Conservation (phyloP, 139 green algal species). For the Edaphochlamys debaryana region DNA sequence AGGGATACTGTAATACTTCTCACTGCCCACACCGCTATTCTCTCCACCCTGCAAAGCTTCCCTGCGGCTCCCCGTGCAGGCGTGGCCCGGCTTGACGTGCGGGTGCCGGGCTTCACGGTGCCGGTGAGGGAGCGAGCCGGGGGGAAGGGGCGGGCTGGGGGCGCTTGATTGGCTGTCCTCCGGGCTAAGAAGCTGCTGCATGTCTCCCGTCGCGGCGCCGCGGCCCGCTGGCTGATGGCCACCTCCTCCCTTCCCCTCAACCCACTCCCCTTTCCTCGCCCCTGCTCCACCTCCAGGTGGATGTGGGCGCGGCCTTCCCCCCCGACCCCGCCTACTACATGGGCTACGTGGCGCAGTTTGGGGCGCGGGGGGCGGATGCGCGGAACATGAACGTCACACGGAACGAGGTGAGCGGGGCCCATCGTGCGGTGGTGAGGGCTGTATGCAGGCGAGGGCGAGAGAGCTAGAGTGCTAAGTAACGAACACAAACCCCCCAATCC, state of each 20-base stretch:
- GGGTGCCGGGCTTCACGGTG: conserved; percentile 63
- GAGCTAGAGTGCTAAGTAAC: neutral
- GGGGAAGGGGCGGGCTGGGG: neutral
- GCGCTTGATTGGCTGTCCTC: neutral
- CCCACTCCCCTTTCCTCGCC: neutral
- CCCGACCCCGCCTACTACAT: conserved; percentile 28
- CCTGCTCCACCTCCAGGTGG: neutral
- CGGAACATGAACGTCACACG: conserved; percentile 61
- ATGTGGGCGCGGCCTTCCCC: conserved; percentile 40
- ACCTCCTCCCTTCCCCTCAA: neutral
- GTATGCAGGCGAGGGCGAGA: no score
- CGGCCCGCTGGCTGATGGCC: neutral
- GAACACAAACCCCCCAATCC: neutral
- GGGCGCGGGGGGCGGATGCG: conserved; percentile 19
- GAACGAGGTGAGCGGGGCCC: conserved; percentile 57
- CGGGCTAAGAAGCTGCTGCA: no score
- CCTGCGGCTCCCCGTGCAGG: no score
- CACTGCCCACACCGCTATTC: no score
- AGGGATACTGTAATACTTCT: no score
- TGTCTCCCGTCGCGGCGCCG: no score
- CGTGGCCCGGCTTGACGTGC: conserved; percentile 60
- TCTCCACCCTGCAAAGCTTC: no score
- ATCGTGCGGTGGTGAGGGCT: neutral
- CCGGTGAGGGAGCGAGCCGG: conserved; percentile 1
- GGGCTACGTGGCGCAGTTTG: conserved; percentile 67